Percentiles rank a stretch among this genome's conserved stretches.
These are phyloP conservation scores for Lasiodiplodia sp. DNA, from an alignment of 2,329 filamentous ascomycete species.

Conservation along the genomic window DNA sequence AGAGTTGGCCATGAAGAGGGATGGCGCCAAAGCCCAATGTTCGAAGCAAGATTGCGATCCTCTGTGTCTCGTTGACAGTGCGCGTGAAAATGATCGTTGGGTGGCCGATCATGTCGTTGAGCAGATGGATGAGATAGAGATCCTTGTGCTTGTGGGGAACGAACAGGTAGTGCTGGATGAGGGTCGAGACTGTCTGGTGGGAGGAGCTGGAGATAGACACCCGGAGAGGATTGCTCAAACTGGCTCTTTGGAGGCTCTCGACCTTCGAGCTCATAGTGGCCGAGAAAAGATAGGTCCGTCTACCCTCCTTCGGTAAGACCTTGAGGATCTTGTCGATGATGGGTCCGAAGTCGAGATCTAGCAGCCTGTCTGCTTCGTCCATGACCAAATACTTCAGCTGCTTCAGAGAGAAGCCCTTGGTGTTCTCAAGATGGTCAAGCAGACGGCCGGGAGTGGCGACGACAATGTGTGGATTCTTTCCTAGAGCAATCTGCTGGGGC, in stretches of 20 bases:
- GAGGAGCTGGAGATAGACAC: slow-evolving; percentile 83
- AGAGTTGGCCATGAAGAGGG: slow-evolving; percentile 90
- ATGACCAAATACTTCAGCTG: slow-evolving; percentile 88
- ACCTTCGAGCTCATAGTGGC: slow-evolving; percentile 95
- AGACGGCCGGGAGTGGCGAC: slow-evolving; percentile 91
- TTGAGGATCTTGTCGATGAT: slow-evolving; percentile 93
- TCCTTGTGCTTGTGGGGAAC: slow-evolving; percentile 89
- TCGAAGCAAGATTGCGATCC: slow-evolving; percentile 82
- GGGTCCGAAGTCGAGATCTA: slow-evolving; percentile 94
- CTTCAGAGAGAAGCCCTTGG: slow-evolving; percentile 89
- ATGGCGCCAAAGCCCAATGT: slow-evolving; percentile 89
- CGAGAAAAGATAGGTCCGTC: slow-evolving; percentile 86
- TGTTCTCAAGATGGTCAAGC: slow-evolving; percentile 93
- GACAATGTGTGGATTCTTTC: slow-evolving; percentile 94
- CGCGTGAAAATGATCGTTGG: slow-evolving; percentile 89
- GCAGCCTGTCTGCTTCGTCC: slow-evolving; percentile 90
- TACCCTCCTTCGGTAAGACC: slow-evolving; percentile 70
- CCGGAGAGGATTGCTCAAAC: slow-evolving; percentile 81
- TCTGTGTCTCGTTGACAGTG: slow-evolving; percentile 89
- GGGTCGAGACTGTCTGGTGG: slow-evolving; percentile 89
- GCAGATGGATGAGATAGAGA: slow-evolving; percentile 82
- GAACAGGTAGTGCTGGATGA: slow-evolving; percentile 87
- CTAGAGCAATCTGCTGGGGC: slow-evolving; percentile 84
- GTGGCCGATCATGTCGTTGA: slow-evolving; percentile 88
- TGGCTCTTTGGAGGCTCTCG: slow-evolving; percentile 89